A percentile compares a stretch with the other conserved stretches of the same genome.
phyloP scores from a whole-genome alignment of 2,329 filamentous ascomycete species.

The Phyllosticta citribraziliensis region DNA sequence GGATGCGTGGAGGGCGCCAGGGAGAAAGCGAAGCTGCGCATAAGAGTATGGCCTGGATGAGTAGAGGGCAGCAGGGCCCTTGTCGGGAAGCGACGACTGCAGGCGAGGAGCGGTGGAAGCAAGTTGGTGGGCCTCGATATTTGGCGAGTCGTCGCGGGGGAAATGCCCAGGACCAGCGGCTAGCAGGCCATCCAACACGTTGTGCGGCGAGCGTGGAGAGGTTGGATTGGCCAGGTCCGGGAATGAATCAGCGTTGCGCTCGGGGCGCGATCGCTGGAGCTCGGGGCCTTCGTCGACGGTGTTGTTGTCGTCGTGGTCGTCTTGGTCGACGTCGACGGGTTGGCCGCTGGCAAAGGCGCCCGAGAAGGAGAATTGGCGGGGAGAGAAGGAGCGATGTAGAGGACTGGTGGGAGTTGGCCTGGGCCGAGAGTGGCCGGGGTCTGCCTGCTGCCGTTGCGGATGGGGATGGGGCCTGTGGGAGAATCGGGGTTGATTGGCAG shows the following conservation, averaged over 20 bases:
- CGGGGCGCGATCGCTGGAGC: neutral
- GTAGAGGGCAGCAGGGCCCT: conserved; percentile 9
- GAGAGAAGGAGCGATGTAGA: neutral
- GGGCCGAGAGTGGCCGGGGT: neutral
- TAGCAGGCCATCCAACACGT: conserved; percentile 30
- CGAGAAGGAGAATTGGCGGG: neutral
- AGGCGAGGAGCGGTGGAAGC: conserved; percentile 10
- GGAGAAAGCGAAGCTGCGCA: conserved; percentile 27
- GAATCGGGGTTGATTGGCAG: neutral
- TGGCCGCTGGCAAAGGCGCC: neutral
- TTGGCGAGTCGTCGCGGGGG: conserved; percentile 2
- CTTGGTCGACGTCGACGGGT: neutral
- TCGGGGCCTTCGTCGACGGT: neutral
- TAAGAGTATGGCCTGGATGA: conserved; percentile 19
- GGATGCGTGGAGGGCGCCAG: conserved; percentile 21
- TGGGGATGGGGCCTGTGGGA: neutral
- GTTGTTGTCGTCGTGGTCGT: neutral
- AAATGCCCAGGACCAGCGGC: conserved; percentile 13
- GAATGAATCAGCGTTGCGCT: conserved; percentile 3
- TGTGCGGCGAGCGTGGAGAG: conserved; percentile 27
- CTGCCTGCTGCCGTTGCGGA: neutral
- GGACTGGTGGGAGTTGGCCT: neutral
- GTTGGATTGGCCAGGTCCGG: conserved; percentile 17
- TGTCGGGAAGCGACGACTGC: conserved; percentile 11
- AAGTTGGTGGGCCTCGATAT: conserved; percentile 6